phyloP scores from a whole-genome alignment of 331 rosid species.

The Phaseolus coccineus region DNA sequence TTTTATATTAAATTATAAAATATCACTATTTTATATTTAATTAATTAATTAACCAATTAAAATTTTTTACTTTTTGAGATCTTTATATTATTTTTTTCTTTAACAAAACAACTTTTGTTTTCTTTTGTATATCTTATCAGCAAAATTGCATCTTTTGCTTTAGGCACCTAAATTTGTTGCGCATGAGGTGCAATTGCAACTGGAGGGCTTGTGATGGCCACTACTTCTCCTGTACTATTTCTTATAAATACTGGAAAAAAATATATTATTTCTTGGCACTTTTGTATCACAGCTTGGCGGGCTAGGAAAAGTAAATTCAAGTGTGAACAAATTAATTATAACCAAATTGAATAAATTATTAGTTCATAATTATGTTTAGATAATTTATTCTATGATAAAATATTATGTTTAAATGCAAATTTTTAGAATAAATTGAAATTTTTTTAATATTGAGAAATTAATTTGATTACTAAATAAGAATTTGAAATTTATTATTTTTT shows the following conservation, averaged over 20 bases:
- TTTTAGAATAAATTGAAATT: too few species aligned
- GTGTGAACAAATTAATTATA: not conserved
- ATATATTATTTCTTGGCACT: not conserved
- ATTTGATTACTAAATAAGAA: too few species aligned
- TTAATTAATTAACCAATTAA: too few species aligned
- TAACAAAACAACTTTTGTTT: not conserved
- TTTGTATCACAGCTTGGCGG: not conserved
- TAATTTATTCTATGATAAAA: too few species aligned
- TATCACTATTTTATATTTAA: too few species aligned
- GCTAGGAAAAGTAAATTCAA: not conserved
- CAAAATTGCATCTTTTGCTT: not conserved
- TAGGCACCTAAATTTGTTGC: conserved; percentile 9
- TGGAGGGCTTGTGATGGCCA: not conserved
- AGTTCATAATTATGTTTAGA: too few species aligned
- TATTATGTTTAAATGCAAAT: too few species aligned
- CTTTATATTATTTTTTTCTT: too few species aligned
- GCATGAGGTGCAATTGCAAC: not conserved
- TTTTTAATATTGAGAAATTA: too few species aligned
- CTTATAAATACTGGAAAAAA: not conserved
- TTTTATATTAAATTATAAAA: too few species aligned
- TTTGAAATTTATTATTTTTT: too few species aligned
- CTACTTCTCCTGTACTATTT: not conserved
- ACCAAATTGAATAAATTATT: not conserved
- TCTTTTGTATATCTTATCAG: not conserved
- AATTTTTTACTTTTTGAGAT: too few species aligned